A percentile compares a stretch with the other conserved stretches of the same genome.
phyloP scores from a whole-genome alignment of 306 rosid genomes.

The Begonia loranthoides region DNA sequence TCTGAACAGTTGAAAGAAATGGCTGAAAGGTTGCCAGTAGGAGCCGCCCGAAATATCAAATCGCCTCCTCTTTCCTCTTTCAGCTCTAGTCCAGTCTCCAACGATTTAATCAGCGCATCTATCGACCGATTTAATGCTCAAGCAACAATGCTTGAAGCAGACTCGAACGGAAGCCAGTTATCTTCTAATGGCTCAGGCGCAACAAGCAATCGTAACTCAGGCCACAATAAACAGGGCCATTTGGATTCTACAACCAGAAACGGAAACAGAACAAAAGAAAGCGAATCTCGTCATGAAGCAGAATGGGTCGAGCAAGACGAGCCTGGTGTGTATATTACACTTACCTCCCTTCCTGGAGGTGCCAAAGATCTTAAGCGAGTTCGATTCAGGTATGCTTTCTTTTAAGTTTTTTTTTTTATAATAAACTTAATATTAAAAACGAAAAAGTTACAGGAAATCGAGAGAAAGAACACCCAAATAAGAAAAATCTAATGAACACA shows the following conservation, averaged over 20 bases:
- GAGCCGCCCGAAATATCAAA: conserved; percentile 62
- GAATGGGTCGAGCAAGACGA: conserved; percentile 99
- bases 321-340: conserved; percentile 92
- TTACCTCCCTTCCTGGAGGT: conserved; percentile 84
- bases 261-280: conserved; percentile 70
- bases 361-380: conserved; percentile 85
- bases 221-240: conserved; percentile 57
- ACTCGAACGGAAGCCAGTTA: conserved; percentile 46
- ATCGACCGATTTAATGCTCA: conserved; percentile 51
- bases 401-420: too few species aligned
- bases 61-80: conserved; percentile 61
- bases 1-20: conserved; percentile 70
- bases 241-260: conserved; percentile 48
- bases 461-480: too few species aligned
- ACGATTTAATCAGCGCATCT: conserved; percentile 40
- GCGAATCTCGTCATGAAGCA: conserved; percentile 55
- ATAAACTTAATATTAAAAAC: too few species aligned
- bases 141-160: conserved; percentile 47
- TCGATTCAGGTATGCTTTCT: conserved; percentile 74
- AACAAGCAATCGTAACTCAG: conserved; percentile 30
- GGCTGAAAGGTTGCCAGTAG: conserved; percentile 98
- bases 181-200: conserved; percentile 66
- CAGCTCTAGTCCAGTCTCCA: conserved; percentile 45
- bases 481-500: too few species aligned
- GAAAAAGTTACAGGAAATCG: too few species aligned